Conservation (phyloP, 169 alveolate genomes). For the Plasmodium knowlesi region DNA sequence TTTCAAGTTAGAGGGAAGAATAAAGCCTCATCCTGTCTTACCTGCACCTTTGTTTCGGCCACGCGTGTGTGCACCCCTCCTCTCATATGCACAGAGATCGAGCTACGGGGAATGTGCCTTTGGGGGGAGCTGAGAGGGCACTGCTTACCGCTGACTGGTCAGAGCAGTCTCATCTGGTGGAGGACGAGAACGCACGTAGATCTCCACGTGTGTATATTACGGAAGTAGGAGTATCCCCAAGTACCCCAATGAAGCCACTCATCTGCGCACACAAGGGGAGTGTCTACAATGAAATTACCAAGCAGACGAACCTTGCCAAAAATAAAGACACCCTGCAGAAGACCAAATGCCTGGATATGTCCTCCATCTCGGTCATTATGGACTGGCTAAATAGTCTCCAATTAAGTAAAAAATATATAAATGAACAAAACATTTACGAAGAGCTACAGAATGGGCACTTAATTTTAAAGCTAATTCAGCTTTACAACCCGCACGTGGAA, state of each 20-base stretch:
- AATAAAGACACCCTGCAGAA: slow-evolving; percentile 41
- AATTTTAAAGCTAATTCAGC: slow-evolving; percentile 43
- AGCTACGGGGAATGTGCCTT: neutral
- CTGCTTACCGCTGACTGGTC: neutral
- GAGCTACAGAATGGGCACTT: slow-evolving; percentile 43
- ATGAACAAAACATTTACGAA: slow-evolving; percentile 58
- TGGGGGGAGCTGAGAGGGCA: neutral
- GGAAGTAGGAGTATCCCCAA: neutral
- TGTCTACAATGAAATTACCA: slow-evolving; percentile 49
- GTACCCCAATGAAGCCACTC: neutral
- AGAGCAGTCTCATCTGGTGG: neutral
- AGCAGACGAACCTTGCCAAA: slow-evolving; percentile 13
- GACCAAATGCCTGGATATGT: slow-evolving; percentile 16
- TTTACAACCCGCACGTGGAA: slow-evolving; percentile 32
- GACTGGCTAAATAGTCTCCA: slow-evolving; percentile 65
- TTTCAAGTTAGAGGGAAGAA: neutral
- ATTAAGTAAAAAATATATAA: slow-evolving; percentile 29
- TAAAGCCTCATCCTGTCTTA: neutral
- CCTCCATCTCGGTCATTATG: slow-evolving; percentile 36
- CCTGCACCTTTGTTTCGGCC: neutral
- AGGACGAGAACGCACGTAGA: neutral
- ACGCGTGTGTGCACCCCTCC: neutral
- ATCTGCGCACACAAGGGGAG: slow-evolving; percentile 11
- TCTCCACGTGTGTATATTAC: neutral
- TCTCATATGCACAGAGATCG: neutral